These are phyloP conservation scores for Moesziomyces antarcticus DNA, from an alignment of 1,284 basidiomycete genomes.

Conservation along the genomic window DNA sequence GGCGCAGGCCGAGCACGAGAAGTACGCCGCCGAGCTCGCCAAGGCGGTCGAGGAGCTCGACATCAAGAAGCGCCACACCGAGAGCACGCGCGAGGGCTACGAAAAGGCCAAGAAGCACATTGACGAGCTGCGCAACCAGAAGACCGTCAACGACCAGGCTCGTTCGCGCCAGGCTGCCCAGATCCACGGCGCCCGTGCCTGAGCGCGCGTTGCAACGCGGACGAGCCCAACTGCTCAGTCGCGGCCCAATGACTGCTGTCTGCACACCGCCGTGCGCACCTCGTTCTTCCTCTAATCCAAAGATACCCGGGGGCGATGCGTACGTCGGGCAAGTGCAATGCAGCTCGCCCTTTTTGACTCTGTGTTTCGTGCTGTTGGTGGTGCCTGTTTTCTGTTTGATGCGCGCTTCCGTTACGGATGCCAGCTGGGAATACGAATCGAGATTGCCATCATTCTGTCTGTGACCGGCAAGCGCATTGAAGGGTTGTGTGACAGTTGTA, in stretches of 20 bases:
- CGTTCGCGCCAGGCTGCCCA: constrained; percentile 39
- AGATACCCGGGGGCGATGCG: neutral
- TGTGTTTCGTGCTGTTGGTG: neutral
- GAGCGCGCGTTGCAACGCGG: neutral
- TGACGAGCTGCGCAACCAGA: constrained; percentile 51
- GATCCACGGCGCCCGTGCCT: constrained; percentile 34
- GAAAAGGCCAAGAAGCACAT: constrained; percentile 54
- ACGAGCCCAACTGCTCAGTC: neutral
- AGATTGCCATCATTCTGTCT: neutral
- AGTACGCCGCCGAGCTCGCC: constrained; percentile 49
- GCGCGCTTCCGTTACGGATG: too few species aligned
- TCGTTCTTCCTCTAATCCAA: neutral
- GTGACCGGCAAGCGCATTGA: neutral
- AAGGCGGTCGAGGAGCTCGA: constrained; percentile 61
- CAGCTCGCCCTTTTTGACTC: neutral
- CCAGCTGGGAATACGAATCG: neutral
- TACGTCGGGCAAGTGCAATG: neutral
- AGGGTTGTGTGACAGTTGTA: neutral
- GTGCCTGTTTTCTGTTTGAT: neutral
- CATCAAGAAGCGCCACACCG: constrained; percentile 62
- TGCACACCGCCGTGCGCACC: neutral
- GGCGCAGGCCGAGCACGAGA: constrained; percentile 55
- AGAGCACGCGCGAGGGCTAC: constrained; percentile 42
- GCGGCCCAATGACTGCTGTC: neutral
- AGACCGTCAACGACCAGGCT: constrained; percentile 55